Evolutionary conservation across 2,329 filamentous ascomycete genomes (phyloP), one percentile per base, ranked within the genome.

Genomic region (Epichloe gansuensis): DNA sequence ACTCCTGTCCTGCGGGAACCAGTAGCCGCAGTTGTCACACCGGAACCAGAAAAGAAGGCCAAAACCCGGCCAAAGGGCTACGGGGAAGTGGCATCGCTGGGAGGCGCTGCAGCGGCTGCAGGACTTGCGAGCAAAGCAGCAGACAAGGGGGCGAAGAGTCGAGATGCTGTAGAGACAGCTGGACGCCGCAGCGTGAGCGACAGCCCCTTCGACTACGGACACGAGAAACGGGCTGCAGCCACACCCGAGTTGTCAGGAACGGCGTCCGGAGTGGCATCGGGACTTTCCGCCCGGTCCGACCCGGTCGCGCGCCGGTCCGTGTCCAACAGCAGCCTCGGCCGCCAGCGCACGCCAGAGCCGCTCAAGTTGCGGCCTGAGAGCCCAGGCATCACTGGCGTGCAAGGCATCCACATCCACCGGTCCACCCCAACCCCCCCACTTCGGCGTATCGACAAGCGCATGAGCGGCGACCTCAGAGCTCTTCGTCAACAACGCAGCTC

Each of bases 391-490:
- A 62, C 69, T 48, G 51, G 56, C 25, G 39, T 57, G n/a, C 60
- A 62, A 54, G 58, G 64, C 66, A 73, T 52, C 17, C 50, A 45
- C 21, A 4, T 4, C 0, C 5, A 13, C 5, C 36, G 52, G 17
- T 50, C 50, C 47, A 45, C 69, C 64, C 68, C 69, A 57, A 85
- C 83, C 54, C 85, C 84, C 57, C 82, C 85, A 47, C 76, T 93
- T 55, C 79, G 89, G 61, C 80, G 87, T 57, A 77, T 79, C 56
- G 81, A 84, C 65, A 75, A 70, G 64, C 77, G 76, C 64, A 71
- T 83, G 67, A 90, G 86, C 76, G 84, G 85, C 68, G 87, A 94
- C 74, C 75, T 94, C 61, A 59, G 66, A 56, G 55, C 67, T 51
- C 61, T 69, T 51, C 65, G 66, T 59, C 65, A 66, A 61, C 66